Evolutionary conservation across 2,329 filamentous ascomycete species (phyloP), one percentile per base, ranked within the genome.

Genomic region (Nemania sp.): DNA sequence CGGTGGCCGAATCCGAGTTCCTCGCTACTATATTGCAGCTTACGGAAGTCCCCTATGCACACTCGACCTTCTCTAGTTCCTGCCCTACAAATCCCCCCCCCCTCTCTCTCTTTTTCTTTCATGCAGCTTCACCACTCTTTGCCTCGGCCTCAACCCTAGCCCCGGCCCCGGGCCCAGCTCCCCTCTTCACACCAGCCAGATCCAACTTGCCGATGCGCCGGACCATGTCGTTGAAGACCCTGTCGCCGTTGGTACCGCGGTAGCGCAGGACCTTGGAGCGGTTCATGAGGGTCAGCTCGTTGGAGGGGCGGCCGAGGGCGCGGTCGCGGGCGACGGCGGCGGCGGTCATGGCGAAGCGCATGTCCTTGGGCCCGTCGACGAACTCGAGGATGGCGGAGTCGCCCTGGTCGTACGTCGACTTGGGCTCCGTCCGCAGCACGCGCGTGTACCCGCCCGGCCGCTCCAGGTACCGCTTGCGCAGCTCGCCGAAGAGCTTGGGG

Each of bases 361-460:
- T 93, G 81, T 99, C 96, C 79, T 91, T 92, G 38, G 94, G 93
- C 41, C 95, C 94, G 81, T 99, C 96, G 69, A 99, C 94, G 35
- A 99, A 88, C 82, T 98, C 94, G 55, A 99, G 90, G 71, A 99
- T 94, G 24, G 96, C 95, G 38, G 92, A 94, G 71, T 90, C 88
- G 8, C 93, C 95, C 82, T 98, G 93, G 80, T 98, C 95, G 79
- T 86, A 85, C 76, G 88, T 87, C 80, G 95, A 93, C 76, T 92
- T 88, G 65, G 96, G 92, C 82, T 98, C 95, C 72, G 97, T 94
- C 73, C 94, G 93, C 55, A 98, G 89, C 11, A 99, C 93, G 51
- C 96, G 93, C 20, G 96, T 99, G 86, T 98, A 99, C 64, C 96
- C 96, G 70, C 96, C 96, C 1, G 92, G 92, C 56, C 96, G 89